phyloP scores from a whole-genome alignment of 2,329 filamentous ascomycete genomes.

The Nemania sp. region DNA sequence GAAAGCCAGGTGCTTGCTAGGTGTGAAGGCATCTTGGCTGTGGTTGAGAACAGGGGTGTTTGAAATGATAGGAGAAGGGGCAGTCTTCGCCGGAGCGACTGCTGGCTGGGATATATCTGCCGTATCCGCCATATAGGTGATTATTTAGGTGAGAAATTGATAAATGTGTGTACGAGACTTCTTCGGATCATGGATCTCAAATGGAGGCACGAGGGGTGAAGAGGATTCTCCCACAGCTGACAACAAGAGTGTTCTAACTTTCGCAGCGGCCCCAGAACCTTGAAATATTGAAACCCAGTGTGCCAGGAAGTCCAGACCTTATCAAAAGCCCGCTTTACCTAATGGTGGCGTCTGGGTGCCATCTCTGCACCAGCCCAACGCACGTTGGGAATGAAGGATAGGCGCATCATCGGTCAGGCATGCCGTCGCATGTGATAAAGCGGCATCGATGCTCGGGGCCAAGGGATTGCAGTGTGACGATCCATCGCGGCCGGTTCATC shows the following conservation, averaged over 20 bases:
- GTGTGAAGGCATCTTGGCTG: conserved; percentile 49
- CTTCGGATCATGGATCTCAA: not conserved
- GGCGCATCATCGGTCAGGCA: conserved; percentile 21
- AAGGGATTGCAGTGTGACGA: conserved; percentile 1
- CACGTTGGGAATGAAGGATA: no score
- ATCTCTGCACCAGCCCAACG: conserved; percentile 22
- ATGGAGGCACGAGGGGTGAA: not conserved
- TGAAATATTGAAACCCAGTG: conserved; percentile 25
- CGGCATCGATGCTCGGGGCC: conserved; percentile 21
- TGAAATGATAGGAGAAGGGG: conserved; percentile 35
- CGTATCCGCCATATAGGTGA: conserved; percentile 31
- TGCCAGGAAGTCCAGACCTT: conserved; percentile 14
- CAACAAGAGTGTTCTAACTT: no score
- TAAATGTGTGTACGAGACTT: not conserved
- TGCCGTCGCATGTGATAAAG: conserved; percentile 29
- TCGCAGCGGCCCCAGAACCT: conserved; percentile 8
- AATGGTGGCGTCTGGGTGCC: not conserved
- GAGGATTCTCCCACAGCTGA: not conserved
- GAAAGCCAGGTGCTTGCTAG: conserved; percentile 58
- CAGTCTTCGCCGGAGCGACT: conserved; percentile 20
- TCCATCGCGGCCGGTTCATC: not conserved
- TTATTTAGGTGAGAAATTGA: not conserved
- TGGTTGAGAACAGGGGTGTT: conserved; percentile 15
- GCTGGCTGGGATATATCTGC: conserved; percentile 21
- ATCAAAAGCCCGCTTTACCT: conserved; percentile 24